These are phyloP conservation scores for Epicoccum nigrum DNA, from an alignment of 2,329 filamentous ascomycete species.

Conservation along the genomic window DNA sequence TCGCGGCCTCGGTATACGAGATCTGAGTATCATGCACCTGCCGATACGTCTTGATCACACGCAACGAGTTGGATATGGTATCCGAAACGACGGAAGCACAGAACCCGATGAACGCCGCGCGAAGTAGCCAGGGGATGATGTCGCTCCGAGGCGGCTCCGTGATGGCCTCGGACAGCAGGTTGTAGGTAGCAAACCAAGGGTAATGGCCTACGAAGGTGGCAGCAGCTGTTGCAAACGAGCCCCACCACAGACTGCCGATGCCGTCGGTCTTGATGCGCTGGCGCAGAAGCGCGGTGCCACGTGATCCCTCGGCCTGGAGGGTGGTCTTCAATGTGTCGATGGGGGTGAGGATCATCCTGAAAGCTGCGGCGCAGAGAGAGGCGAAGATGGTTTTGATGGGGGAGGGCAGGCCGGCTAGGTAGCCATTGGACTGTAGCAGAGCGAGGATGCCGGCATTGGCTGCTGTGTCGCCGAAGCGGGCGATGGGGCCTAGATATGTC, in stretches of 20 bases:
- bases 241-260: constrained; percentile 39
- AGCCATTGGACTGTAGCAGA: constrained; percentile 34
- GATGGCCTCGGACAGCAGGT: constrained; percentile 33
- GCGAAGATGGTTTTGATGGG: constrained; percentile 38
- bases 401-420: constrained; percentile 31
- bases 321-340: constrained; percentile 41
- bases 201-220: constrained; percentile 41
- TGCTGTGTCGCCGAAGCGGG: constrained; percentile 39
- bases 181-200: constrained; percentile 40
- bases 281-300: constrained; percentile 28
- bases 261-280: constrained; percentile 35
- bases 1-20: constrained; percentile 36
- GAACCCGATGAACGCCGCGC: constrained; percentile 38
- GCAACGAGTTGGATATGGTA: constrained; percentile 36
- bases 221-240: constrained; percentile 38
- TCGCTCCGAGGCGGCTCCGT: constrained; percentile 29
- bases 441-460: constrained; percentile 40
- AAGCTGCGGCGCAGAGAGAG: constrained; percentile 33
- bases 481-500: constrained; percentile 25
- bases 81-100: constrained; percentile 38
- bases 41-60: constrained; percentile 39
- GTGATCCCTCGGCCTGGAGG: constrained; percentile 33
- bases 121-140: constrained; percentile 32
- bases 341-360: constrained; percentile 37
- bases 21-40: constrained; percentile 38